These are phyloP conservation scores for Trichoderma hamatum DNA, from an alignment of 2,329 filamentous ascomycete genomes.

Conservation along the genomic window DNA sequence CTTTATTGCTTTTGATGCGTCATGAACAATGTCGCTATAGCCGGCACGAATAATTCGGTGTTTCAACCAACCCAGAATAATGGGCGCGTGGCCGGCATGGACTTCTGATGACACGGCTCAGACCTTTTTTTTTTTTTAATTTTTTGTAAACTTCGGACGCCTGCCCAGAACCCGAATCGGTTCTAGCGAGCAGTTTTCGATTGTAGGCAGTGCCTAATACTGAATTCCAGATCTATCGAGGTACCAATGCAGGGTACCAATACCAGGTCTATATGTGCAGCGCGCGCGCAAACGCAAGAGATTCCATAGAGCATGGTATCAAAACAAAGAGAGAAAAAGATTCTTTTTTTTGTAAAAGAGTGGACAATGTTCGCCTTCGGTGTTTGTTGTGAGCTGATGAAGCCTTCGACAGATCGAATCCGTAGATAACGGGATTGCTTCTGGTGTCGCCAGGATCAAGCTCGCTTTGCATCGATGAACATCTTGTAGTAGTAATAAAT, in stretches of 20 bases:
- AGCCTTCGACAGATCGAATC: background rate
- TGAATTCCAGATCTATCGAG: conserved; percentile 28
- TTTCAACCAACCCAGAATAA: conserved; percentile 20
- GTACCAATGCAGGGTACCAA: conserved; percentile 27
- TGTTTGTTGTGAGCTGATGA: background rate
- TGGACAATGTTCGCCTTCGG: conserved; percentile 16
- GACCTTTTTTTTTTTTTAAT: conserved; percentile 19
- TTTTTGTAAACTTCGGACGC: background rate
- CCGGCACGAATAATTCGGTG: conserved; percentile 1
- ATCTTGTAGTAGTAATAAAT: conserved; percentile 20
- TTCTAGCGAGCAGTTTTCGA: conserved; percentile 5
- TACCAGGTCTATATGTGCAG: conserved; percentile 29
- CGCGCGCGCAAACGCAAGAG: conserved; percentile 23
- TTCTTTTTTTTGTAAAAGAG: conserved; percentile 1
- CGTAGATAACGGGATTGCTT: background rate
- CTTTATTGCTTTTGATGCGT: conserved; percentile 26
- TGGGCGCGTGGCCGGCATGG: background rate
- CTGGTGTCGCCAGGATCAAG: background rate
- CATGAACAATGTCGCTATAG: conserved; percentile 27
- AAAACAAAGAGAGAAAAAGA: conserved; percentile 7
- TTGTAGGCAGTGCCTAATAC: conserved; percentile 23
- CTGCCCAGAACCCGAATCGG: background rate
- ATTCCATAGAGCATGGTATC: conserved; percentile 23
- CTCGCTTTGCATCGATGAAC: conserved; percentile 10
- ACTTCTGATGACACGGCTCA: conserved; percentile 7